Conservation (phyloP, 768 basidiomycete genomes). For the Boletales sp. region DNA sequence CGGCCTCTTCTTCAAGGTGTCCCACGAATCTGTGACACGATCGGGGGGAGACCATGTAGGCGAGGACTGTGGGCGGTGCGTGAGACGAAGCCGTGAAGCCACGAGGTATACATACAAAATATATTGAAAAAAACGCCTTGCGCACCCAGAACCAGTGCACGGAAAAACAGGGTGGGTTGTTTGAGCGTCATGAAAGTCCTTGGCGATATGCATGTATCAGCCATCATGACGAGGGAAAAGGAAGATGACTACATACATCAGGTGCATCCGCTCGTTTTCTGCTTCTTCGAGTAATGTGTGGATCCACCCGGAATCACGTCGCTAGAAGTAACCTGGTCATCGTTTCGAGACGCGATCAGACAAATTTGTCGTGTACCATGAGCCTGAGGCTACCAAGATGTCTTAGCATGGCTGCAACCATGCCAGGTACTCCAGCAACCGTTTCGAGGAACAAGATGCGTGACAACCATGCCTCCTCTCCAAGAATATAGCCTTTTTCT, state of each 20-base stretch:
- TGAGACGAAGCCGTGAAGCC: slow-evolving; percentile 11
- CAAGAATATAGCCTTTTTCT: slow-evolving; percentile 68
- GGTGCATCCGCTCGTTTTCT: slow-evolving; percentile 96
- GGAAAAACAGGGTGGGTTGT: slow-evolving; percentile 76
- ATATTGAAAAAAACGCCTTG: slow-evolving; percentile 91
- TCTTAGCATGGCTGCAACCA: slow-evolving; percentile 86
- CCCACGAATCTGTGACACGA: slow-evolving; percentile 91
- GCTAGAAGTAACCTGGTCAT: slow-evolving; percentile 27
- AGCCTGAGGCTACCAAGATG: slow-evolving; percentile 86
- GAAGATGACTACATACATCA: slow-evolving; percentile 50
- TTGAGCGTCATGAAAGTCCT: slow-evolving; percentile 96
- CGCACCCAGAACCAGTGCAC: slow-evolving; percentile 78
- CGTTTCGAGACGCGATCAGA: neutral
- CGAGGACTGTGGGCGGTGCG: slow-evolving; percentile 48
- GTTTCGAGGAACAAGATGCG: slow-evolving; percentile 76
- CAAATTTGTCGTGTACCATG: slow-evolving; percentile 53
- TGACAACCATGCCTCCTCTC: slow-evolving; percentile 71
- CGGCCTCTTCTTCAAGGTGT: slow-evolving; percentile 92
- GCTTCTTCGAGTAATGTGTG: slow-evolving; percentile 92
- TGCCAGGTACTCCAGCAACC: slow-evolving; percentile 93
- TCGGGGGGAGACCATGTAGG: slow-evolving; percentile 72
- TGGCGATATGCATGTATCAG: slow-evolving; percentile 13
- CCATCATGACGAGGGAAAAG: slow-evolving; percentile 7
- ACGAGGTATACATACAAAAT: slow-evolving; percentile 58
- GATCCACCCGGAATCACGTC: slow-evolving; percentile 73